Percentiles rank a stretch among this genome's conserved stretches.
These are phyloP conservation scores for Alternaria novae-zelandiae DNA, from an alignment of 2,329 filamentous ascomycete species.

Conservation along the genomic window DNA sequence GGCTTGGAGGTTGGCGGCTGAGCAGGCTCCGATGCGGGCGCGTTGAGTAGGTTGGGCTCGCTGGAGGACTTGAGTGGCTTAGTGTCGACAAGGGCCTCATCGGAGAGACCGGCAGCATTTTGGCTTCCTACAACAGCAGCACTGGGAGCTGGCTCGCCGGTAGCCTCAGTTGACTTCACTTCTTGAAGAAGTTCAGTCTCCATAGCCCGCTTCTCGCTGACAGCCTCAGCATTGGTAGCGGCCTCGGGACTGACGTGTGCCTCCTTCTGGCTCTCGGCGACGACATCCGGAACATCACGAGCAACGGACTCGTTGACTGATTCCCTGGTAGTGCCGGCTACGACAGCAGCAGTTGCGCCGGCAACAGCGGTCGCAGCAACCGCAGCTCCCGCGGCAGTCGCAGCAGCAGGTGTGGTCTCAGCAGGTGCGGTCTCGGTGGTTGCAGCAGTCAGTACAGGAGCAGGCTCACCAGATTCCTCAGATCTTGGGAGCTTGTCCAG, in stretches of 20 bases:
- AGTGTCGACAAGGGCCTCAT: conserved; percentile 35
- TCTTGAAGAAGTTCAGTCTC: conserved; percentile 70
- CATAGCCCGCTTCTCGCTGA: conserved; percentile 72
- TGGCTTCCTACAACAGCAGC: conserved; percentile 28
- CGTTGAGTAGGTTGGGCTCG: conserved; percentile 46
- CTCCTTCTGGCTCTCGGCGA: conserved; percentile 74
- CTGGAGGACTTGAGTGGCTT: conserved; percentile 41
- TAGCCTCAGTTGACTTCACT: conserved; percentile 5
- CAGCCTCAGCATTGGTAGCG: conserved; percentile 67
- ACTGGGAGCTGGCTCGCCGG: conserved; percentile 47
- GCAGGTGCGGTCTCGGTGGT: conserved; percentile 16
- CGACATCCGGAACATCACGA: conserved; percentile 60
- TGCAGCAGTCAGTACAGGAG: conserved; percentile 24
- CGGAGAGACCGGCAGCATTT: conserved; percentile 45
- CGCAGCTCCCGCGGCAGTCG: background rate
- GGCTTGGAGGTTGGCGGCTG: conserved; percentile 33
- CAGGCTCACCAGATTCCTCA: conserved; percentile 34
- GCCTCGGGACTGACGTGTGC: conserved; percentile 69
- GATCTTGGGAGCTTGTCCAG: conserved; percentile 46
- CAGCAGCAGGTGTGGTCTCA: background rate
- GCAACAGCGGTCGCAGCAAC: background rate
- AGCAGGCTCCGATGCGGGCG: conserved; percentile 42
- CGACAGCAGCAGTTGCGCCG: conserved; percentile 4
- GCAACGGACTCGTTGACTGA: conserved; percentile 41
- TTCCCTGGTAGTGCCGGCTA: conserved; percentile 8